phyloP scores from a whole-genome alignment of 2,329 filamentous ascomycete genomes.

The Fusarium anguioides region DNA sequence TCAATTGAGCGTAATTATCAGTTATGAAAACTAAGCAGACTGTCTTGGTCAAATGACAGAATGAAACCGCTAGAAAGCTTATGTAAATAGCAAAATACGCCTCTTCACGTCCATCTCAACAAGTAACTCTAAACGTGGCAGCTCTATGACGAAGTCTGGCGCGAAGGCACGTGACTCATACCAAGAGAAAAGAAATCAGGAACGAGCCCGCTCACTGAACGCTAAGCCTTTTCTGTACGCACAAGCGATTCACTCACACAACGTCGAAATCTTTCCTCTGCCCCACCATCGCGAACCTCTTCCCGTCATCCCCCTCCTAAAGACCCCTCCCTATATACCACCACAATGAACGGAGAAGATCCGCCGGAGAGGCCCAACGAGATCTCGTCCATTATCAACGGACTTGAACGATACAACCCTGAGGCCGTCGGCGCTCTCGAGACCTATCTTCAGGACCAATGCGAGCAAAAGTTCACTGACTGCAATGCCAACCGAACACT shows the following conservation, averaged over 20 bases:
- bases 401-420: slow-evolving; percentile 97
- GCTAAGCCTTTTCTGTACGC: slow-evolving; percentile 52
- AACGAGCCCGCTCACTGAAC: slow-evolving; percentile 40
- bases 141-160: slow-evolving; percentile 49
- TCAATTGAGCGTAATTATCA: neutral
- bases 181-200: slow-evolving; percentile 22
- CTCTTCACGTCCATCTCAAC: slow-evolving; percentile 23
- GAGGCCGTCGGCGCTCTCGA: slow-evolving; percentile 95
- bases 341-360: slow-evolving; percentile 79
- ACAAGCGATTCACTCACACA: slow-evolving; percentile 56
- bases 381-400: slow-evolving; percentile 93
- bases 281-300: slow-evolving; percentile 56
- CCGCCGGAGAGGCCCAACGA: slow-evolving; percentile 91
- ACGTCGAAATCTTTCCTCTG: slow-evolving; percentile 56
- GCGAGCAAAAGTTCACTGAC: slow-evolving; percentile 93
- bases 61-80: neutral
- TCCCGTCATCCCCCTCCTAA: slow-evolving; percentile 47
- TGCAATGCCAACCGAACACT: slow-evolving; percentile 96
- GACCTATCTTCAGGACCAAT: slow-evolving; percentile 93
- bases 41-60: neutral
- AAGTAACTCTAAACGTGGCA: slow-evolving; percentile 15
- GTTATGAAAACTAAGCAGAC: neutral
- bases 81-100: neutral
- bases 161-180: slow-evolving; percentile 50
- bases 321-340: slow-evolving; percentile 41